Percentiles rank a stretch among this genome's conserved stretches.
Evolutionary conservation across 495 filamentous ascomycete species (phyloP).

Genomic region (Wilcoxina mikolae): DNA sequence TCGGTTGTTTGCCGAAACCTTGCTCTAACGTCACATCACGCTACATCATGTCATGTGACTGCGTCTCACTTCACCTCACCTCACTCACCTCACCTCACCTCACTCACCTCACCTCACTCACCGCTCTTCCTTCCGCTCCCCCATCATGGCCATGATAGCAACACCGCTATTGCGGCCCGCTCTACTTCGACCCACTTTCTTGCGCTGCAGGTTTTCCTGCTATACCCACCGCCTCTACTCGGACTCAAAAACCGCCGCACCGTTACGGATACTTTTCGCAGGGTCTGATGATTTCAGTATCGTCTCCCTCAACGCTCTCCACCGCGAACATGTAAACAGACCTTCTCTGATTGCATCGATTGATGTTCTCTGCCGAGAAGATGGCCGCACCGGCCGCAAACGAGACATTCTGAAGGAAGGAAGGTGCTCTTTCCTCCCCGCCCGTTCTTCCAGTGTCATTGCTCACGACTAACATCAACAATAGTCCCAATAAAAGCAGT

Average conservation of each 20-base stretch:
- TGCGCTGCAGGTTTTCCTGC: background rate
- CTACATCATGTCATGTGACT: too few species aligned
- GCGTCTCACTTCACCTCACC: too few species aligned
- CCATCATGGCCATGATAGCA: too few species aligned
- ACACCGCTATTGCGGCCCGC: too few species aligned
- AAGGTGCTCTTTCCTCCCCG: constrained; percentile 29
- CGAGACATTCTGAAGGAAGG: constrained; percentile 56
- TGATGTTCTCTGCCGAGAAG: constrained; percentile 70
- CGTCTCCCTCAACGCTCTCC: constrained; percentile 56
- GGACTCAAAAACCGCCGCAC: constrained; percentile 20
- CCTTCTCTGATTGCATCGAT: constrained; percentile 56
- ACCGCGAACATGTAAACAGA: constrained; percentile 41
- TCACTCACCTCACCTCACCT: too few species aligned
- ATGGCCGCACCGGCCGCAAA: constrained; percentile 59
- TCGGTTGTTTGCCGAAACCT: too few species aligned
- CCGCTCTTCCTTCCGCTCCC: too few species aligned
- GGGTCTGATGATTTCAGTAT: constrained; percentile 88
- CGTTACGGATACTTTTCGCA: constrained; percentile 85
- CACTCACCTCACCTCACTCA: too few species aligned
- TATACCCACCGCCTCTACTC: background rate
- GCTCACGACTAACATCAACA: background rate
- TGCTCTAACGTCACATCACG: too few species aligned
- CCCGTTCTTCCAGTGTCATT: background rate
- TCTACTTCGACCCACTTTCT: too few species aligned
- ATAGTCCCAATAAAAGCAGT: constrained; percentile 60